Evolutionary conservation across 805 yeast genomes (phyloP).

Genomic region (Metschnikowia proteae): DNA sequence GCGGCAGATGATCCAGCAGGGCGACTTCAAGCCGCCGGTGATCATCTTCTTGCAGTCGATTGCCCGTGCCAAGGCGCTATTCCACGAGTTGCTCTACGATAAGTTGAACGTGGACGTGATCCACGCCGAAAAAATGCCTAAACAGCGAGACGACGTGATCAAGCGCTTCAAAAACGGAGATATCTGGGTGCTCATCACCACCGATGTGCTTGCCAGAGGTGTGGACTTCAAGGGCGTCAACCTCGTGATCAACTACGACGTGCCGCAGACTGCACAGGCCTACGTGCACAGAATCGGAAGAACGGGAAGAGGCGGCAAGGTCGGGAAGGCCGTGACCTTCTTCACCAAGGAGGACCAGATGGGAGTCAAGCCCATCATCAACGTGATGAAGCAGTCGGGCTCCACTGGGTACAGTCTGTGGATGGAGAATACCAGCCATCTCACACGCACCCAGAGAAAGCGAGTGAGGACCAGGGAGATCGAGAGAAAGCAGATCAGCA

Average conservation of each 20-base stretch:
- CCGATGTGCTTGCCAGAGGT: constrained; percentile 95
- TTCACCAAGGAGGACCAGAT: constrained; percentile 85
- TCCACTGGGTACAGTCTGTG: constrained; percentile 66
- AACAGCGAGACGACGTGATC: constrained; percentile 81
- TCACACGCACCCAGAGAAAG: constrained; percentile 61
- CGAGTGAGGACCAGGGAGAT: constrained; percentile 52
- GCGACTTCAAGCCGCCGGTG: constrained; percentile 89
- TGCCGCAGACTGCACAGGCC: constrained; percentile 89
- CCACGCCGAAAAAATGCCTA: constrained; percentile 88
- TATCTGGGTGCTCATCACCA: constrained; percentile 92
- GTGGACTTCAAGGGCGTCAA: constrained; percentile 96
- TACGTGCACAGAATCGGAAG: constrained; percentile 98
- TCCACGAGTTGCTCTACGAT: constrained; percentile 89
- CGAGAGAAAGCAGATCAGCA: constrained; percentile 73
- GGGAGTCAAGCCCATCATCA: constrained; percentile 77
- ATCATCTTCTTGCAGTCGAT: constrained; percentile 89
- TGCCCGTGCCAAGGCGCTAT: constrained; percentile 89
- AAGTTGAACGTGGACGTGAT: constrained; percentile 91
- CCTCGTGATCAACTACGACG: constrained; percentile 92
- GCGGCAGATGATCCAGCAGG: constrained; percentile 78
- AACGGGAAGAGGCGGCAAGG: constrained; percentile 92
- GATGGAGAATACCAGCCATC: constrained; percentile 71
- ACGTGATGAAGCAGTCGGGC: constrained; percentile 95
- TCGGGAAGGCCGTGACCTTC: constrained; percentile 85
- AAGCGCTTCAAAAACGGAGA: constrained; percentile 86